A percentile compares a stretch with the other conserved stretches of the same genome.
These are phyloP conservation scores for Paraconiothyrium sp. DNA, from an alignment of 2,329 filamentous ascomycete genomes.

Conservation along the genomic window DNA sequence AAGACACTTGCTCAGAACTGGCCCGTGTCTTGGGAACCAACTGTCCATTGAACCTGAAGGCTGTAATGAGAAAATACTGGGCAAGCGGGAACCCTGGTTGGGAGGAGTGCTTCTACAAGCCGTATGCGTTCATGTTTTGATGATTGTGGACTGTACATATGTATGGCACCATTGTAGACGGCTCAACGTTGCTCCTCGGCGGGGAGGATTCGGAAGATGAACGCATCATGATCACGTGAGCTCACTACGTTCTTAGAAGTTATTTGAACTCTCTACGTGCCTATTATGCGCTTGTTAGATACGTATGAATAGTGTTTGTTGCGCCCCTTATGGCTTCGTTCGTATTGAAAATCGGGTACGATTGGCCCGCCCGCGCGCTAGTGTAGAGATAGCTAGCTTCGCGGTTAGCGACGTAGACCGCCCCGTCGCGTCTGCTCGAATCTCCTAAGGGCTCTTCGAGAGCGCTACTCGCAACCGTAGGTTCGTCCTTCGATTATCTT, in stretches of 20 bases:
- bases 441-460: neutral
- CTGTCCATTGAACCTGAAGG: conserved; percentile 33
- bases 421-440: neutral
- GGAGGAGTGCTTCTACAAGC: conserved; percentile 41
- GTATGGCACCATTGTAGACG: too few relatives aligned
- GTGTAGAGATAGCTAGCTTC: neutral
- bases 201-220: too few relatives aligned
- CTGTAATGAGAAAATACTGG: conserved; percentile 38
- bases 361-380: neutral
- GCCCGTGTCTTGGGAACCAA: conserved; percentile 33
- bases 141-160: neutral
- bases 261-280: too few relatives aligned
- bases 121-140: conserved; percentile 38
- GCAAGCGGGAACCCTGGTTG: conserved; percentile 30
- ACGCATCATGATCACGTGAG: too few relatives aligned
- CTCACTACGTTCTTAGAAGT: too few relatives aligned
- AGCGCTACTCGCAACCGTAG: neutral
- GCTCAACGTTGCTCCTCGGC: neutral
- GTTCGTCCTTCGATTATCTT: neutral
- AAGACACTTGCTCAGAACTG: conserved; percentile 24
- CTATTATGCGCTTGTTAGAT: too few relatives aligned
- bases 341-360: neutral
- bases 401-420: neutral
- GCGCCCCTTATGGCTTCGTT: too few relatives aligned
- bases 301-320: too few relatives aligned